Percentiles rank a stretch among this genome's conserved stretches.
These are phyloP conservation scores for Cladosporium sp. DNA, from an alignment of 2,329 filamentous ascomycete species.

Conservation along the genomic window DNA sequence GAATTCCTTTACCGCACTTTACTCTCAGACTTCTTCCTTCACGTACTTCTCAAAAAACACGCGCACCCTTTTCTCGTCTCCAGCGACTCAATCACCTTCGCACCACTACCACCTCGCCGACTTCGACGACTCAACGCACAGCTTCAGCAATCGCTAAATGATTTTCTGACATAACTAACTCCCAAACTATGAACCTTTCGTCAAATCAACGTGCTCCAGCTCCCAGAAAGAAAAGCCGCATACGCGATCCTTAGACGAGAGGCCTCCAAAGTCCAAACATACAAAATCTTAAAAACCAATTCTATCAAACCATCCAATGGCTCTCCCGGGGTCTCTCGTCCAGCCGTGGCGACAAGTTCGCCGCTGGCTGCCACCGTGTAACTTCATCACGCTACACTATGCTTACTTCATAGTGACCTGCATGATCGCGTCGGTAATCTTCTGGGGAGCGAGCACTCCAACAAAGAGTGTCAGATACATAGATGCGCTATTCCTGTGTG, in stretches of 20 bases:
- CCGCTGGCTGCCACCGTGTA: conserved; percentile 29
- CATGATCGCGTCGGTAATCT: conserved; percentile 60
- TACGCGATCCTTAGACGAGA: conserved; percentile 21
- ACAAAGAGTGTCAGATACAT: conserved; percentile 57
- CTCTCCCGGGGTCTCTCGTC: conserved; percentile 15
- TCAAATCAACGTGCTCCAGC: conserved; percentile 19
- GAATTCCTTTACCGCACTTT: conserved; percentile 3
- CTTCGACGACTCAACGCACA: background rate
- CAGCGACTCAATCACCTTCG: background rate
- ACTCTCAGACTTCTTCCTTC: background rate
- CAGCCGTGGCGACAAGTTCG: conserved; percentile 18
- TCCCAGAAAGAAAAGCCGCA: conserved; percentile 22
- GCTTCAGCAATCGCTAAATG: conserved; percentile 5
- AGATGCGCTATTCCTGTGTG: conserved; percentile 67
- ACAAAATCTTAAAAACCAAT: background rate
- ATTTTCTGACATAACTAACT: conserved; percentile 18
- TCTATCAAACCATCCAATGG: background rate
- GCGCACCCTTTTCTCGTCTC: background rate
- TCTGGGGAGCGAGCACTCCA: conserved; percentile 61
- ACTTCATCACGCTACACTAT: conserved; percentile 59
- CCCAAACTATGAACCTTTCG: conserved; percentile 16
- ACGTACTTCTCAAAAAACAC: background rate
- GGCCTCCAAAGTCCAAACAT: background rate
- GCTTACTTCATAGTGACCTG: conserved; percentile 63
- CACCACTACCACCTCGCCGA: background rate